Conservation (phyloP, 2,329 filamentous ascomycete species). For the Chrysoporthe austroafricana region DNA sequence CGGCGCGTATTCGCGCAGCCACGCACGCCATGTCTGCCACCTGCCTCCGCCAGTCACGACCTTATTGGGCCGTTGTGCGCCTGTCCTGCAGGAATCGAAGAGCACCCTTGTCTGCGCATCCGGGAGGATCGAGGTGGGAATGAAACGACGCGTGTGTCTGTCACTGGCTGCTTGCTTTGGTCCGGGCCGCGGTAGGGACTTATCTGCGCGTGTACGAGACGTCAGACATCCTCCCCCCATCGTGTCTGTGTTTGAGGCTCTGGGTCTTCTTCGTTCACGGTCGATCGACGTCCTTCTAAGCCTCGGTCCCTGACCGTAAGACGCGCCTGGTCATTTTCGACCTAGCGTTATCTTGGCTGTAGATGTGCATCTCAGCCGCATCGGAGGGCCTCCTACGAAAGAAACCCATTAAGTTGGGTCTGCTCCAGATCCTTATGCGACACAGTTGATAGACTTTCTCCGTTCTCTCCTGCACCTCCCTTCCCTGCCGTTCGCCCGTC, state of each 20-base stretch:
- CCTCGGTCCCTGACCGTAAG: not conserved
- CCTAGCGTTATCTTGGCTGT: conserved; percentile 1
- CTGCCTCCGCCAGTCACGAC: not conserved
- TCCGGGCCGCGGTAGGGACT: too few species aligned
- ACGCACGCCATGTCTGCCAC: not conserved
- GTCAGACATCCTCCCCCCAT: too few species aligned
- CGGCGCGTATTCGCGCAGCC: not conserved
- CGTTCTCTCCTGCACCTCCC: not conserved
- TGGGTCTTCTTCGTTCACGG: not conserved
- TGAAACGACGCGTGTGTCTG: not conserved
- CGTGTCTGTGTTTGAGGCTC: too few species aligned
- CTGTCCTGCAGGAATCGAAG: not conserved
- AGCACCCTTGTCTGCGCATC: not conserved
- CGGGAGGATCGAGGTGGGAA: not conserved
- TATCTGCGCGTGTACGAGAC: too few species aligned
- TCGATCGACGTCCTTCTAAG: not conserved
- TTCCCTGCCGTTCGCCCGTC: not conserved
- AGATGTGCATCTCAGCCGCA: not conserved
- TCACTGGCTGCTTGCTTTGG: not conserved
- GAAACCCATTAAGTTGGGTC: not conserved
- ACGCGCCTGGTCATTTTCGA: not conserved
- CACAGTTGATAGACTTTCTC: not conserved
- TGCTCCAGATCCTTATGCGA: not conserved
- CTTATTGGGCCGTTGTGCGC: not conserved
- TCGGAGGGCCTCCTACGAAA: not conserved